Evolutionary conservation across 2,329 filamentous ascomycete species (phyloP).

Genomic region (Colletotrichum cereale): DNA sequence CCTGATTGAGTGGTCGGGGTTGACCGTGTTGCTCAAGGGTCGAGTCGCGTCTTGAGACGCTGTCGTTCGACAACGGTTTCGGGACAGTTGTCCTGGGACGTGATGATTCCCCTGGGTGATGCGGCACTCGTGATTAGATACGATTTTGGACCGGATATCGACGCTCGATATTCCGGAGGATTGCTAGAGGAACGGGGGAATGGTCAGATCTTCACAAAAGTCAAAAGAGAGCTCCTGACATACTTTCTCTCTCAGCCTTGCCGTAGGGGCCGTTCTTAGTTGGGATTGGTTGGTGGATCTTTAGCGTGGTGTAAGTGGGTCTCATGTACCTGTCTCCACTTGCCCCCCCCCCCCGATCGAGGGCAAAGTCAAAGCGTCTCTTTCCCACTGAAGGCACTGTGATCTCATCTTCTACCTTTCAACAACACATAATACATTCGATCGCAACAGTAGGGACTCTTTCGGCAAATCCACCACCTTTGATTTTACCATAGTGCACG

Average conservation of each 20-base stretch:
- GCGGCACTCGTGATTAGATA: too few relatives aligned
- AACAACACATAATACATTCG: not conserved
- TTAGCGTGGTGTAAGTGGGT: not conserved
- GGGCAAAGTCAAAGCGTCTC: slow-evolving; percentile 25
- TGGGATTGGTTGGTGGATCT: slow-evolving; percentile 28
- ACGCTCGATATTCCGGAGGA: not conserved
- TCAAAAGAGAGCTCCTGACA: slow-evolving; percentile 22
- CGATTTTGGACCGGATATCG: not conserved
- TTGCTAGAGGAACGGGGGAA: not conserved
- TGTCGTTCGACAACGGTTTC: not conserved
- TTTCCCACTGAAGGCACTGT: slow-evolving; percentile 10
- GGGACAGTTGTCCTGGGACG: not conserved
- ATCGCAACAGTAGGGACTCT: slow-evolving; percentile 4
- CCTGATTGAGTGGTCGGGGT: not conserved
- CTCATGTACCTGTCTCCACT: not conserved
- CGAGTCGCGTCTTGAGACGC: not conserved
- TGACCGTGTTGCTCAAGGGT: not conserved
- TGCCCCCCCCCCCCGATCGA: not conserved
- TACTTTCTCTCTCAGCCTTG: slow-evolving; percentile 37
- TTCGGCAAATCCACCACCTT: not conserved
- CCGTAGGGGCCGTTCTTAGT: slow-evolving; percentile 9
- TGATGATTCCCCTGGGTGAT: not conserved
- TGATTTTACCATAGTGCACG: too few relatives aligned
- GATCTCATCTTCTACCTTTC: slow-evolving; percentile 14
- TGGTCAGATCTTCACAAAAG: not conserved